Evolutionary conservation across 2,329 filamentous ascomycete species (phyloP).

Genomic region (Fusarium robinianum): DNA sequence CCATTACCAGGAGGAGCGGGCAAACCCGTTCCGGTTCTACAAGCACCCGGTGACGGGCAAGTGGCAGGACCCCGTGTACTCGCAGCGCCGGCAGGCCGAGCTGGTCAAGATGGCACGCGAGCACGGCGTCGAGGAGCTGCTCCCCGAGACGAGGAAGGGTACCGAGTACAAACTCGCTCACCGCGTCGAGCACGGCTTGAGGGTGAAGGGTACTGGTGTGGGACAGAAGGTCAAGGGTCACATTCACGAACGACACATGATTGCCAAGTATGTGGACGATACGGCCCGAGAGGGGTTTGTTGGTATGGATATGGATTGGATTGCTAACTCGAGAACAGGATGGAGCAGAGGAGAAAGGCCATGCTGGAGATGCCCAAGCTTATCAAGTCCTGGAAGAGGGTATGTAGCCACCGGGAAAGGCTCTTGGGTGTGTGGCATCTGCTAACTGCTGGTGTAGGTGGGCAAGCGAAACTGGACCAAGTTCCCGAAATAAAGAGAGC

Average conservation of each 20-base stretch:
- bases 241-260: conserved; percentile 84
- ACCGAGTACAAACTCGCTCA: conserved; percentile 71
- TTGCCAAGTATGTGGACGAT: conserved; percentile 63
- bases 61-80: conserved; percentile 84
- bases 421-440: too few species aligned
- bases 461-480: conserved; percentile 61
- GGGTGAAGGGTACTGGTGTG: conserved; percentile 90
- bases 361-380: conserved; percentile 95
- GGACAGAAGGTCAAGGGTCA: conserved; percentile 96
- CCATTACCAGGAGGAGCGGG: conserved; percentile 59
- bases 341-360: conserved; percentile 87
- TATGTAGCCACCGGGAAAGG: too few species aligned
- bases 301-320: conserved; percentile 1
- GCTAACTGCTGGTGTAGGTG: conserved; percentile 50
- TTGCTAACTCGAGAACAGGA: conserved; percentile 50
- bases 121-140: conserved; percentile 78
- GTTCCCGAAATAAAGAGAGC: conserved; percentile 56
- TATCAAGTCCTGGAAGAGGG: conserved; percentile 91
- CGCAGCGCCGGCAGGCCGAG: conserved; percentile 85
- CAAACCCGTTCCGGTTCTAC: conserved; percentile 81
- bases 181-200: conserved; percentile 77
- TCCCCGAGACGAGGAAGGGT: conserved; percentile 78
- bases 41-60: conserved; percentile 78
- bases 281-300: not conserved
- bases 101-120: conserved; percentile 82